Conservation (phyloP, 805 yeast genomes). For the Metschnikowia henanensis region DNA sequence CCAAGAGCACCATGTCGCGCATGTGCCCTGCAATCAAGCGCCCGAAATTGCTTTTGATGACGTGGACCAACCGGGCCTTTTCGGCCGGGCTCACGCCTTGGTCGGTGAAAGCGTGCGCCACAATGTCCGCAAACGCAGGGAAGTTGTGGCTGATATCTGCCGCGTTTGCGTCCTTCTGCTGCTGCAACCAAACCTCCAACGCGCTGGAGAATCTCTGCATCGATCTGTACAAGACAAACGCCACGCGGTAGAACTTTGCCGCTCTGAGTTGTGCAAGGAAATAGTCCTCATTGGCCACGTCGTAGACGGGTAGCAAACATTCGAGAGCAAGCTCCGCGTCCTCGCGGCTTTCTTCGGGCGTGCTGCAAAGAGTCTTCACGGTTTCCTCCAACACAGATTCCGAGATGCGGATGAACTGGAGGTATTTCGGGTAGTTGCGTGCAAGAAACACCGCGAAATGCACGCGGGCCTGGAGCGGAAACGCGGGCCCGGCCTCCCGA, state of each 20-base stretch:
- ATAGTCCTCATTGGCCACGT: constrained; percentile 52
- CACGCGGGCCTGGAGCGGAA: constrained; percentile 26
- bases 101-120: constrained; percentile 26
- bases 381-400: constrained; percentile 54
- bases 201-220: constrained; percentile 55
- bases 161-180: constrained; percentile 16
- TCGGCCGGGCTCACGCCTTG: constrained; percentile 22
- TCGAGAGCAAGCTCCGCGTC: constrained; percentile 80
- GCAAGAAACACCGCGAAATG: constrained; percentile 70
- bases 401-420: constrained; percentile 75
- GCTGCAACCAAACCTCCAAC: constrained; percentile 51
- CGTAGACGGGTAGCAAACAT: constrained; percentile 64
- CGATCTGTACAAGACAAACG: constrained; percentile 54
- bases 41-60: constrained; percentile 26
- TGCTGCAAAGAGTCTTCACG: constrained; percentile 49
- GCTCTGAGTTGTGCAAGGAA: constrained; percentile 52
- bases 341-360: constrained; percentile 33
- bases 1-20: constrained; percentile 32
- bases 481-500: constrained; percentile 29
- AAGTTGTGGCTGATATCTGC: constrained; percentile 11
- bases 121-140: constrained; percentile 21
- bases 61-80: constrained; percentile 22
- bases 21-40: constrained; percentile 29
- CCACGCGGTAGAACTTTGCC: constrained; percentile 57
- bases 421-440: constrained; percentile 78